Percentiles rank a stretch among this genome's conserved stretches.
phyloP scores from a whole-genome alignment of 495 filamentous ascomycete species.

The Xylaria acuta region DNA sequence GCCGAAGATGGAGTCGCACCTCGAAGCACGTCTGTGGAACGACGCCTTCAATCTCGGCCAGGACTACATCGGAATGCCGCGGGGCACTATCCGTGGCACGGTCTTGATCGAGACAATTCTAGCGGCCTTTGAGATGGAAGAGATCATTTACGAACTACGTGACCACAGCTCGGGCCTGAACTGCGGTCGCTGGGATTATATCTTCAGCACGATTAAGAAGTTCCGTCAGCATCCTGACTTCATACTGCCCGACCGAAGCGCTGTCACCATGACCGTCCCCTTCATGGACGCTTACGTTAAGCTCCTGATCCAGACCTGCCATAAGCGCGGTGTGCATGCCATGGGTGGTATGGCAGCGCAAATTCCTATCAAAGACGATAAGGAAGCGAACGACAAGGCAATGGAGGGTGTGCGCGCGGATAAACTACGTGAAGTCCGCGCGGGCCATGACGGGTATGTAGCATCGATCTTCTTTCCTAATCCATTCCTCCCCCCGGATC shows the following conservation, averaged over 20 bases:
- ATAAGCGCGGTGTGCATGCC: conserved; percentile 91
- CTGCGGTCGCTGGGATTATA: conserved; percentile 99
- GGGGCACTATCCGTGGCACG: conserved; percentile 93
- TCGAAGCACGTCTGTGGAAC: conserved; percentile 98
- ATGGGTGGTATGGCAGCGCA: conserved; percentile 99
- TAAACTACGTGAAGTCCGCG: conserved; percentile 94
- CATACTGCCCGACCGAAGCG: conserved; percentile 87
- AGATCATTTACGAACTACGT: conserved; percentile 99
- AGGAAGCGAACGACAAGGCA: conserved; percentile 86
- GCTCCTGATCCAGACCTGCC: conserved; percentile 96
- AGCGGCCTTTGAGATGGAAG: conserved; percentile 99
- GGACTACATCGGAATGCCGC: conserved; percentile 85
- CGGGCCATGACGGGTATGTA: conserved; percentile 84
- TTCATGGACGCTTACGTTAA: conserved; percentile 99
- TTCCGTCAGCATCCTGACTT: conserved; percentile 95
- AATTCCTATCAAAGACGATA: conserved; percentile 96
- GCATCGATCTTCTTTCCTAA: conserved; percentile 4
- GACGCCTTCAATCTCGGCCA: conserved; percentile 97
- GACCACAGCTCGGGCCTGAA: conserved; percentile 97
- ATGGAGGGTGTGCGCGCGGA: conserved; percentile 94
- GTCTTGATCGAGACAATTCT: conserved; percentile 98
- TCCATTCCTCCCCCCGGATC: neutral
- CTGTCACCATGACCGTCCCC: conserved; percentile 96
- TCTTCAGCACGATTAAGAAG: conserved; percentile 99
- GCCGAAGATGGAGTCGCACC: conserved; percentile 98